Base-by-base conservation (phyloP, 73 alveolate species). In the Durusdinium trenchii region DNA sequence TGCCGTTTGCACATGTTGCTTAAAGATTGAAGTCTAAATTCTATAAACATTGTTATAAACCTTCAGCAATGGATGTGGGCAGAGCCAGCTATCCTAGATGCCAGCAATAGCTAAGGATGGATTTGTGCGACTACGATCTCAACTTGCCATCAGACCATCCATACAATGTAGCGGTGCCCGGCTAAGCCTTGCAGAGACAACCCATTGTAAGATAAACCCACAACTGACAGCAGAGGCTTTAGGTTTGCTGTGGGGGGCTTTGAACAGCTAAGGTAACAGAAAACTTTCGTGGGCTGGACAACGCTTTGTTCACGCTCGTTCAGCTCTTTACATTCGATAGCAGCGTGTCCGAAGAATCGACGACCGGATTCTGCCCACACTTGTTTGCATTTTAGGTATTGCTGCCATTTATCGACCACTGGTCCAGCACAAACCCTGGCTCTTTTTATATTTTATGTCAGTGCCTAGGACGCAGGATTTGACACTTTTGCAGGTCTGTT, bases 241-340 rank as follows among this genome's bases (percentile, higher is more conserved):
- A 26, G 81, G 16, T 67, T 67, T 18, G 51, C 9, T 67, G 36
- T 64, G 9, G 10, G 79, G n/a, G n/a, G n/a, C n/a, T n/a, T n/a
- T n/a, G n/a, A 57, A 57, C 69, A 57, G 12, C 69, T 57, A 23
- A 16, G 69, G 69, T 57, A 57, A 12, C 69, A 64, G 94, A 84
- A 35, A 60, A 62, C 32, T 90, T 90, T 23, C 69, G 97, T 12
- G 76, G 60, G 76, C 57, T 90, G 30, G 87, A 90, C 40, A 75
- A 90, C 30, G 79, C 97, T 5, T 60, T 90, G n/a, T 69, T 90
- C 84, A 45, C 97, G 76, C 35, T 90, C 69, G 76, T 87, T 83
- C 95, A 87, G 95, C 95, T 87, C 95, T 87, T 87, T 46, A 87
- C 95, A 46, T 87, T 87, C 50, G 95, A 87, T 38, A 87, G 95